Evolutionary conservation across 305 asterid species (phyloP), one percentile per base, ranked within the genome.

Genomic region (Fraxinus xanthoxyloides): DNA sequence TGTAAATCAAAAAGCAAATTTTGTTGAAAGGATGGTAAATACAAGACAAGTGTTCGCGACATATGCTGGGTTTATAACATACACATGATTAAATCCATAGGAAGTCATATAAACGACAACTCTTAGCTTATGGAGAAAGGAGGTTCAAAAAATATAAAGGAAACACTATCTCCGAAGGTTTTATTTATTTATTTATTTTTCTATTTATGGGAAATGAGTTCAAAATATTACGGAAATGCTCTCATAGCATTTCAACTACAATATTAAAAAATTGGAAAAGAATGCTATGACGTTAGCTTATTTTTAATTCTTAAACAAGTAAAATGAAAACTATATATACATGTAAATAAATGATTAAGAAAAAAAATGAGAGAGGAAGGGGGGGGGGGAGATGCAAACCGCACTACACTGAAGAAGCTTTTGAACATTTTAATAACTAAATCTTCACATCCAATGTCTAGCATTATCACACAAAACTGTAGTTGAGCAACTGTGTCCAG

Each of bases 371-470:
- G 79, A 76, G 77, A 43, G 36, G 32, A 21, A 72, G 32, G 67
- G 12, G 8, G 73, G 26, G 40, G 78, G 54, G 78, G 79, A 77
- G 83, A 86, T 65, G 77, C 85, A 86, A 85, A 95, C 98, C 98
- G 92, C 82, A 86, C 89, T 82, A 92, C 91, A 75, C 86, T 84
- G 80, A 95, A 95, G 84, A 95, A 91, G 86, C 59, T 82, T 84
- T 86, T 89, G 88, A 95, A 92, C 97, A 95, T 86, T 88, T 91
- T 90, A 74, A 91, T 85, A 85, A 88, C 89, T 88, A 95, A 87
- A 88, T 91, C 98, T 77, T 93, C 92, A 75, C 95, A 90, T 75
- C 97, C 97, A 83, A 85, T 88, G 81, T 93, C 95, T 80, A 95
- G 90, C 98, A 93, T 93, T 70, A 84, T 88, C 91, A 92, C 84